phyloP scores from a whole-genome alignment of 73 alveolate species.

The Tetrahymena elliotti region DNA sequence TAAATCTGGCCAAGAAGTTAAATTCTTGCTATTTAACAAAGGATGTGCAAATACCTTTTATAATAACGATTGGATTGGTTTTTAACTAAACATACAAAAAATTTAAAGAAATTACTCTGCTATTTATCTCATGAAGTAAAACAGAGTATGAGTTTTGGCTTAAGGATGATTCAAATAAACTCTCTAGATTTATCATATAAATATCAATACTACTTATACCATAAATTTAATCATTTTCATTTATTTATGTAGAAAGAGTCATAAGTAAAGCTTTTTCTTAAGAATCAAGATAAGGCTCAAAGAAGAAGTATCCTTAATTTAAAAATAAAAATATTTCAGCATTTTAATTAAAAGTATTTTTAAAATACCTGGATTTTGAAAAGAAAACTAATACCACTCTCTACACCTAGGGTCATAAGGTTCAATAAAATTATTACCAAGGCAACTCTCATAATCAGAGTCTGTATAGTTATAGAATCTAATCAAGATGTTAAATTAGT shows the following conservation, averaged over 20 bases:
- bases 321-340: too few species aligned
- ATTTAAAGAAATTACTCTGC: not conserved
- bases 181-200: not conserved
- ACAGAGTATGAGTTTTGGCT: not conserved
- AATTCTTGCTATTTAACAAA: not conserved
- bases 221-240: not conserved
- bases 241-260: not conserved
- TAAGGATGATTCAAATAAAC: not conserved
- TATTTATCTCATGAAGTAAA: not conserved
- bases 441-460: not conserved
- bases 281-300: not conserved
- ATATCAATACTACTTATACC: not conserved
- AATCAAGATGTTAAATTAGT: too few species aligned
- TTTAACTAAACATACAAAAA: too few species aligned
- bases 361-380: not conserved
- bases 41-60: not conserved
- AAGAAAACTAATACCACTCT: not conserved
- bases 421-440: not conserved
- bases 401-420: not conserved
- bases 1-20: not conserved
- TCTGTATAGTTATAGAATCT: not conserved
- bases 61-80: not conserved
- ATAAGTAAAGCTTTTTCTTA: not conserved
- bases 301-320: not conserved
- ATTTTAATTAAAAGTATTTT: too few species aligned